These are phyloP conservation scores for Fusarium sp. DNA, from an alignment of 2,329 filamentous ascomycete genomes.

Conservation along the genomic window DNA sequence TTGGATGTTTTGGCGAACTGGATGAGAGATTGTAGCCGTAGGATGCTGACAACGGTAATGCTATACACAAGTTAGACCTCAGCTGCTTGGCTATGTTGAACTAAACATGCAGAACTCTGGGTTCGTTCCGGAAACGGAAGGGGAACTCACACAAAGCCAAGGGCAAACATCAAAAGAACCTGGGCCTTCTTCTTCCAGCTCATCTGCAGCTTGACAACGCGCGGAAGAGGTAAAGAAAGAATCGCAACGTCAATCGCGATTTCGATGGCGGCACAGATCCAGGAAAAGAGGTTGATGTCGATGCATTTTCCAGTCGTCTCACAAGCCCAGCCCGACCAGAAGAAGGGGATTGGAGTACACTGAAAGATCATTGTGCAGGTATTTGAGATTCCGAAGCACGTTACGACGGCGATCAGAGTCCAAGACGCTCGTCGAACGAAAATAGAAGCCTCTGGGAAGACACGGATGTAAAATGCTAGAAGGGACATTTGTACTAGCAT, in stretches of 20 bases:
- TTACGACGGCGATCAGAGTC: constrained; percentile 4
- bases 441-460: constrained; percentile 6
- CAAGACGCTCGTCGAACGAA: constrained; percentile 1
- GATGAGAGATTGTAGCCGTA: not conserved
- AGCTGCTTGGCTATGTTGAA: too few relatives aligned
- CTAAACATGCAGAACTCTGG: not conserved
- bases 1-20: not conserved
- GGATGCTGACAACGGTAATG: not conserved
- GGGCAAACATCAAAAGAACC: constrained; percentile 8
- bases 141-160: not conserved
- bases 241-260: constrained; percentile 15
- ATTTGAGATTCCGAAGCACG: constrained; percentile 13
- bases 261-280: constrained; percentile 16
- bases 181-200: constrained; percentile 17
- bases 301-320: constrained; percentile 8
- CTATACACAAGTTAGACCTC: not conserved
- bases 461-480: constrained; percentile 13
- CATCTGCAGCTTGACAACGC: constrained; percentile 13
- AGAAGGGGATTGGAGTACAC: constrained; percentile 9
- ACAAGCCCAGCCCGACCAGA: constrained; percentile 12
- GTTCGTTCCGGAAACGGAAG: not conserved
- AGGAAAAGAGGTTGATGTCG: constrained; percentile 19
- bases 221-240: constrained; percentile 5
- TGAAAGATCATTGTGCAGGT: constrained; percentile 18
- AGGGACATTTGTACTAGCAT: constrained; percentile 16